Evolutionary conservation across 768 basidiomycete species (phyloP), one percentile per base, ranked within the genome.

Genomic region (Lactifluus volemus): DNA sequence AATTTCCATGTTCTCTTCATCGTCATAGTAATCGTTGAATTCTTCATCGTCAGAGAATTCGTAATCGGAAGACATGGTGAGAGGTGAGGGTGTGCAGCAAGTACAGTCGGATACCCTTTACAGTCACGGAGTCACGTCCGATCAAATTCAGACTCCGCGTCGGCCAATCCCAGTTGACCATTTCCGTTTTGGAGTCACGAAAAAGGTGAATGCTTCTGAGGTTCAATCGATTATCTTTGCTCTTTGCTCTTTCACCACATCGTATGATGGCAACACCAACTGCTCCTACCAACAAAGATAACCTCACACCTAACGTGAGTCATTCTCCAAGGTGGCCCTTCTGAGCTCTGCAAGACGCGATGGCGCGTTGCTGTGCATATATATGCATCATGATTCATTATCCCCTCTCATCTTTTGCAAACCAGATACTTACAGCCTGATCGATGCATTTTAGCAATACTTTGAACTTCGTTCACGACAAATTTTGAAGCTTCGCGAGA

Each of bases 381-480:
- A 10, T 55, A 29, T 55, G 30, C 41, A 5, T 14, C 14, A 25
- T 25, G 21, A 2, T 32, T 6, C 7, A 15, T 56, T 29, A 12
- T 50, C 25, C 30, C 6, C 10, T 34, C 32, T 34, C 6, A 34
- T 34, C 32, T 34, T 34, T 12, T 2, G 14, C 12, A 9, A 0
- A 25, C 41, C 10, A n/a, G 11, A 45, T 42, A 3, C 44, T 65
- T 29, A 59, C 29, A 50, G 19, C 5, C 12, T 6, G 10, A 2
- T 29, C 11, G 17, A 42, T 5, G 5, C 6, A 48, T 54, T 70
- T 5, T 67, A 99, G 95, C 92, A 96, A 92, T 99, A 98, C 79
- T 96, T 88, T 71, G 94, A 98, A 70, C 76, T 93, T 67, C 88
- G 97, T 67, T 92, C 89, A 32, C 84, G 92, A 51, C 85, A 90